Conservation (phyloP, 2,329 filamentous ascomycete genomes). For the Elsinoe fawcettii region DNA sequence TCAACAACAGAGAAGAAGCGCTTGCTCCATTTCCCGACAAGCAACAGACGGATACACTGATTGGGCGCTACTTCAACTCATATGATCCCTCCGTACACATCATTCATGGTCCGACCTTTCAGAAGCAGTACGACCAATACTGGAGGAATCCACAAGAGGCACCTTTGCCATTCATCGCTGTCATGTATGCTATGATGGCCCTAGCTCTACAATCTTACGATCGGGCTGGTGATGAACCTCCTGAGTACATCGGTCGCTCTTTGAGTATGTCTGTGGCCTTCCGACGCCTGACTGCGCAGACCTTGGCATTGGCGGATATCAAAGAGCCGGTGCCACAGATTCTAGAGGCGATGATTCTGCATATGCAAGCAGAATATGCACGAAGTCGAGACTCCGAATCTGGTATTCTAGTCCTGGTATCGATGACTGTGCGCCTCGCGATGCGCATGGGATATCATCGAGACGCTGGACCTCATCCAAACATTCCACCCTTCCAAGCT, state of each 20-base stretch:
- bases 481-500: slow-evolving; percentile 64
- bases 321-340: slow-evolving; percentile 67
- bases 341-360: slow-evolving; percentile 69
- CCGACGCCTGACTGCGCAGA: slow-evolving; percentile 67
- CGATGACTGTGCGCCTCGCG: slow-evolving; percentile 53
- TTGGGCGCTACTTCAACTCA: slow-evolving; percentile 86
- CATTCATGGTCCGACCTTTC: slow-evolving; percentile 67
- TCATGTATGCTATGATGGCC: slow-evolving; percentile 69
- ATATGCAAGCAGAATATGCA: slow-evolving; percentile 67
- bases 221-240: slow-evolving; percentile 70
- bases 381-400: slow-evolving; percentile 66
- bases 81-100: slow-evolving; percentile 55
- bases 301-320: slow-evolving; percentile 67
- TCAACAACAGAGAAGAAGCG: slow-evolving; percentile 67
- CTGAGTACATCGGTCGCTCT: slow-evolving; percentile 64
- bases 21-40: slow-evolving; percentile 73
- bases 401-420: slow-evolving; percentile 53
- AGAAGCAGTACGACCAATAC: slow-evolving; percentile 59
- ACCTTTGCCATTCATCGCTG: slow-evolving; percentile 67
- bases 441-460: slow-evolving; percentile 73
- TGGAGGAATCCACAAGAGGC: slow-evolving; percentile 68
- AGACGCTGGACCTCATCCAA: slow-evolving; percentile 66
- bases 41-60: slow-evolving; percentile 72
- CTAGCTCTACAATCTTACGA: slow-evolving; percentile 72
- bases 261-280: slow-evolving; percentile 48